Evolutionary conservation across 139 green algal species (phyloP).

Genomic region (Chlorella sorokiniana): DNA sequence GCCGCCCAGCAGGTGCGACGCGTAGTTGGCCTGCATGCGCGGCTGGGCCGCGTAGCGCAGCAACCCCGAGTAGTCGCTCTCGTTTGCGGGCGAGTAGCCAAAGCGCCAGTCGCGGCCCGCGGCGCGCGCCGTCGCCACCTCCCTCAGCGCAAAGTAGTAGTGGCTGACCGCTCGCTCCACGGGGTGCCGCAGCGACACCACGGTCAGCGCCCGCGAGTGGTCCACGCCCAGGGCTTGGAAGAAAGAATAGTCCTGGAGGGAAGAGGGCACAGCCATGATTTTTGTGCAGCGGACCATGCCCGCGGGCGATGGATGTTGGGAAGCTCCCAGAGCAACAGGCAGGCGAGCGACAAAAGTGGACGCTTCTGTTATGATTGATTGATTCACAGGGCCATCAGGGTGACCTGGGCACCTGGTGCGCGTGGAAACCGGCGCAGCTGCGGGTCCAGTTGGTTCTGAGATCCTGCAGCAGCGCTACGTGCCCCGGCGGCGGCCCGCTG

Average conservation of each 20-base stretch:
- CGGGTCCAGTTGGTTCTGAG: neutral
- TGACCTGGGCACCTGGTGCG: too few species aligned
- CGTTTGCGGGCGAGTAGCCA: neutral
- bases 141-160: neutral
- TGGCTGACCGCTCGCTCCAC: constrained; percentile 3
- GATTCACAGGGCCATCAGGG: too few species aligned
- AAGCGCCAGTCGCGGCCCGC: too few species aligned
- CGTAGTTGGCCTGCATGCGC: neutral
- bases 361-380: too few species aligned
- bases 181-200: constrained; percentile 2
- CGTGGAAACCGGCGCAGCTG: neutral
- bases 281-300: too few species aligned
- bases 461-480: neutral
- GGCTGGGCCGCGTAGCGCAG: neutral
- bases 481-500: too few species aligned
- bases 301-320: too few species aligned
- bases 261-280: too few species aligned
- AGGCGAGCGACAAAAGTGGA: too few species aligned
- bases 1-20: neutral
- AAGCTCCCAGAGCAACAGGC: too few species aligned
- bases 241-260: neutral
- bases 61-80: neutral
- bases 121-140: neutral
- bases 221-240: neutral
- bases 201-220: neutral